Evolutionary conservation across 305 asterid species (phyloP).

Genomic region (Nicotiana rustica): DNA sequence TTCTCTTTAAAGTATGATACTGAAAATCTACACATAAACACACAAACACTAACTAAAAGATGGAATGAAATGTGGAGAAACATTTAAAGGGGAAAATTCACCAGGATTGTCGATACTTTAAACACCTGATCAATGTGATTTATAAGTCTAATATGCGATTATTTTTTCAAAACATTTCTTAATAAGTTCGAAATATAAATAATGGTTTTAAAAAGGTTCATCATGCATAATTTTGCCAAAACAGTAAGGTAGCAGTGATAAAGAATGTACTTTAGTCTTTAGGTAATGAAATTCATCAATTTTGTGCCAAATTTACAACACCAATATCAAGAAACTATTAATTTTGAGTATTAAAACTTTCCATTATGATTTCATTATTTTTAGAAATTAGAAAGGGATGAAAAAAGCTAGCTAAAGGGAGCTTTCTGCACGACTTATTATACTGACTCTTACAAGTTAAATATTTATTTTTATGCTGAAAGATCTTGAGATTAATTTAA

Average conservation of each 20-base stretch:
- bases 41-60: too few relatives aligned
- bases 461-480: not conserved
- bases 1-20: too few relatives aligned
- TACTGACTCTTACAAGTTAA: not conserved
- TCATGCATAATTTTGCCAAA: too few relatives aligned
- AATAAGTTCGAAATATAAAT: too few relatives aligned
- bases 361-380: not conserved
- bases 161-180: too few relatives aligned
- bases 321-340: conserved; percentile 1
- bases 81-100: too few relatives aligned
- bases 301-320: not conserved
- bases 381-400: not conserved
- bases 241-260: not conserved
- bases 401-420: not conserved
- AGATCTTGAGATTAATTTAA: not conserved
- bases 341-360: not conserved
- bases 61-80: too few relatives aligned
- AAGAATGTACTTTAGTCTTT: not conserved
- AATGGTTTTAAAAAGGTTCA: too few relatives aligned
- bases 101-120: too few relatives aligned
- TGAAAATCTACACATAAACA: too few relatives aligned
- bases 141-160: too few relatives aligned
- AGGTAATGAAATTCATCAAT: not conserved
- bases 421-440: not conserved
- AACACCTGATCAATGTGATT: too few relatives aligned